phyloP scores from a whole-genome alignment of 176 grass and related monocot species.

The Aegilops longissima region DNA sequence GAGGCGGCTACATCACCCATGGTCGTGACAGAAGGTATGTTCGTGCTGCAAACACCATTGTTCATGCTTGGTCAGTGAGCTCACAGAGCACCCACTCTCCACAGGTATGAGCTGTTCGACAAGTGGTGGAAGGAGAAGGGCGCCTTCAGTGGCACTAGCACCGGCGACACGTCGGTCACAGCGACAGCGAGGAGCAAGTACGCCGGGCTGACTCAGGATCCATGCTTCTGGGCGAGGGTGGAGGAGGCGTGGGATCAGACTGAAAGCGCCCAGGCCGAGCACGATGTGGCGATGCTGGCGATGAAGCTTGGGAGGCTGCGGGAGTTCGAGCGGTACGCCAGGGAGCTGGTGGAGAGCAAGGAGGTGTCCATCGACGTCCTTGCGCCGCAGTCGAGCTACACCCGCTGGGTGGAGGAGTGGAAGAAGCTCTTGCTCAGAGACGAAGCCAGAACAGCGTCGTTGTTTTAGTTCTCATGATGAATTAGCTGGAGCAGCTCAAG shows the following conservation, averaged over 20 bases:
- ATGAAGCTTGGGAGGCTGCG: conserved; percentile 38
- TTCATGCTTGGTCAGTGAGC: conserved; percentile 2
- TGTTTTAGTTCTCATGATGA: conserved; percentile 28
- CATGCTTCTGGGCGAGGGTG: conserved; percentile 93
- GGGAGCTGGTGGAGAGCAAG: conserved; percentile 60
- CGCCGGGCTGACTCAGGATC: conserved; percentile 91
- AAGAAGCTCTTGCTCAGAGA: conserved; percentile 57
- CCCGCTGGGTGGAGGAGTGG: conserved; percentile 71
- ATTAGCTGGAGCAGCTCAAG: neutral
- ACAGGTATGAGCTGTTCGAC: conserved; percentile 83
- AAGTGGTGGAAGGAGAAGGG: conserved; percentile 75
- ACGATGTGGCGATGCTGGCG: conserved; percentile 12
- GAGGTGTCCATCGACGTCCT: conserved; percentile 86
- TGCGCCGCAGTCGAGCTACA: conserved; percentile 86
- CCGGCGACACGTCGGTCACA: neutral
- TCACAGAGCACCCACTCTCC: neutral
- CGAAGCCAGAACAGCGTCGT: conserved; percentile 29
- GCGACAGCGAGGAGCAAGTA: conserved; percentile 59
- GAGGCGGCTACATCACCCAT: conserved; percentile 68
- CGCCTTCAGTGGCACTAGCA: neutral
- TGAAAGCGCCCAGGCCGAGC: conserved; percentile 36
- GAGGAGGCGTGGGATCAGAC: conserved; percentile 66
- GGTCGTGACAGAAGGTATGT: conserved; percentile 64
- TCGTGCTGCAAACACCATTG: neutral
- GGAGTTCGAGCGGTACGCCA: conserved; percentile 66